Base-by-base conservation (phyloP, 2,329 filamentous ascomycete genomes). In the Fonsecaea monophora region DNA sequence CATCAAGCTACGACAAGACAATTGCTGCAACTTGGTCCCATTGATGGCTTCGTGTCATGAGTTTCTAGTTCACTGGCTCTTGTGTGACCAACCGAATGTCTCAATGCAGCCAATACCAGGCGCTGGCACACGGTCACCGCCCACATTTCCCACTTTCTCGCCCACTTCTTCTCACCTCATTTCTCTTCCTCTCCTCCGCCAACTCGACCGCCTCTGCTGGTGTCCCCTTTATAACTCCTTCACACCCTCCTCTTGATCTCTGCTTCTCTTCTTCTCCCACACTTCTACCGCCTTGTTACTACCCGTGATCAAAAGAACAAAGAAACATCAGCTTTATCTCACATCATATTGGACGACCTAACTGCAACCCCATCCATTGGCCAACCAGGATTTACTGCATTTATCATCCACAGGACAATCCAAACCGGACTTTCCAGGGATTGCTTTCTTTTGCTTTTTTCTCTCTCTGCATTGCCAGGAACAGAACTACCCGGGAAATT, bases 141-240 rank as follows among this genome's bases (percentile, higher is more conserved):
- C 62, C 62, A 56, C 62, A 55, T 65, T 59, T 42, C 62, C 62
- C 48, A 59, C 62, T 65, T 65, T 45, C 21, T 35, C 25, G 54
- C 42, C 50, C 55, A 48, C 50, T 54, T 58, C 63, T 34, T 34
- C 62, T 65, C 55, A 56, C 62, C 68, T 65, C 57, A 53, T 60
- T 59, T 53, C 55, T 30, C 42, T 56, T 38, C n/a, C 40, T 60
- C 45, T 60, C 53, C 62, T 66, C 57, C 35, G 8, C 35, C 25
- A 42, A n/a, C 40, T 42, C 40, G n/a, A 9, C 40, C 57, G 8
- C 15, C 30, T 32, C 30, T 32, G 30, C 30, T 32, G 30, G 30
- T 4, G 13, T 42, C 7, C 15, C 58, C 25, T 55, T 61, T 61
- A 61, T 61, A 61, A 54, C 34, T 35, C 15, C 48, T 15, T 21